phyloP scores from a whole-genome alignment of 768 basidiomycete species.

The Pleurotus ostreatus region DNA sequence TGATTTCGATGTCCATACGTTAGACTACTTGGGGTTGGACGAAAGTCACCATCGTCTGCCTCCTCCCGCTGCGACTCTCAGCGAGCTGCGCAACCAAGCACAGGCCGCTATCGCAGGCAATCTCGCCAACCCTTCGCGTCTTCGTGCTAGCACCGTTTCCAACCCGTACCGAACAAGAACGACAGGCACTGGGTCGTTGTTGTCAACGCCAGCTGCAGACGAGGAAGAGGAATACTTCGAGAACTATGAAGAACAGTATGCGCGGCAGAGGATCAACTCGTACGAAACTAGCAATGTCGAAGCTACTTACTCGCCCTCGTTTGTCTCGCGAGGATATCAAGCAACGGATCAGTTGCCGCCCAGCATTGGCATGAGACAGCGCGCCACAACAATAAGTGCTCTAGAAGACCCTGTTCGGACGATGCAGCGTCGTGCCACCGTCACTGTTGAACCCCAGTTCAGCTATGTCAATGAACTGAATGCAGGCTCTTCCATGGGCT shows the following conservation, averaged over 20 bases:
- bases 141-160: constrained; percentile 89
- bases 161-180: constrained; percentile 80
- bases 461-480: constrained; percentile 57
- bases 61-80: constrained; percentile 83
- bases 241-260: constrained; percentile 48
- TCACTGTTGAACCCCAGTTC: constrained; percentile 46
- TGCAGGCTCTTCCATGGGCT: constrained; percentile 28
- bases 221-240: constrained; percentile 77
- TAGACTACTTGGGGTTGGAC: constrained; percentile 95
- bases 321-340: constrained; percentile 73
- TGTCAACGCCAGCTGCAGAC: constrained; percentile 63
- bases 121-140: constrained; percentile 71
- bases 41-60: constrained; percentile 54
- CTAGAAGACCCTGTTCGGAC: constrained; percentile 76
- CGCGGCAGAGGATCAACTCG: constrained; percentile 55
- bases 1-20: constrained; percentile 88
- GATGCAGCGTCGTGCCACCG: constrained; percentile 60
- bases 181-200: constrained; percentile 53
- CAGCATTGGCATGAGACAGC: constrained; percentile 41
- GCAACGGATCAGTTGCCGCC: constrained; percentile 63
- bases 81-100: constrained; percentile 84
- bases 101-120: constrained; percentile 88
- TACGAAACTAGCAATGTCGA: constrained; percentile 56
- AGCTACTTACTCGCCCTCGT: constrained; percentile 50
- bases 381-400: constrained; percentile 86